These are phyloP conservation scores for Trametes cubensis DNA, from an alignment of 768 basidiomycete genomes.

Conservation along the genomic window DNA sequence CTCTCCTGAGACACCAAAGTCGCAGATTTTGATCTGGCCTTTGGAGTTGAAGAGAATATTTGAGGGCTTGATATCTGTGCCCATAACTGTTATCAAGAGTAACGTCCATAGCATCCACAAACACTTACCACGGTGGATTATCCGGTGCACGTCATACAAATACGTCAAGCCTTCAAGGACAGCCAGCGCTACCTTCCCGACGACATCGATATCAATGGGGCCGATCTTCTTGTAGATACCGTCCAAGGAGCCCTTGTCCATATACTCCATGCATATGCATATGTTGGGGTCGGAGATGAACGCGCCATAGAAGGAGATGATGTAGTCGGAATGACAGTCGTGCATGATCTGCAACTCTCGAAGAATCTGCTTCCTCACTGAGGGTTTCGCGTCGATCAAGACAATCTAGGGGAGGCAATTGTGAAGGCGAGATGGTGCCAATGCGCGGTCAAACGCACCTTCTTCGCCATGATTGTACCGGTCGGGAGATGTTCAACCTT, in stretches of 20 bases:
- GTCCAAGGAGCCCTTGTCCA: constrained; percentile 94
- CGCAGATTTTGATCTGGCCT: constrained; percentile 98
- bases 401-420: constrained; percentile 64
- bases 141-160: constrained; percentile 95
- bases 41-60: constrained; percentile 94
- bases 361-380: constrained; percentile 95
- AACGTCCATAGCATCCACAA: not conserved
- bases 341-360: constrained; percentile 99
- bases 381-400: constrained; percentile 93
- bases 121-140: constrained; percentile 94
- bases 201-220: constrained; percentile 88
- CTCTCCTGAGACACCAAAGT: constrained; percentile 98
- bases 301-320: constrained; percentile 97
- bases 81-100: not conserved
- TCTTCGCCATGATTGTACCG: constrained; percentile 95
- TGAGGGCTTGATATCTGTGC: constrained; percentile 95
- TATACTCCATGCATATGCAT: constrained; percentile 97
- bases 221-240: constrained; percentile 96
- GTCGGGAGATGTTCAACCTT: constrained; percentile 93
- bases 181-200: constrained; percentile 91
- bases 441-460: constrained; percentile 54
- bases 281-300: constrained; percentile 97
- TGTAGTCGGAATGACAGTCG: constrained; percentile 90
- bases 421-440: not conserved
- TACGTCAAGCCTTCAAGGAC: constrained; percentile 96